These are phyloP conservation scores for Tetracladium maxilliforme DNA, from an alignment of 2,329 filamentous ascomycete genomes.

Conservation along the genomic window DNA sequence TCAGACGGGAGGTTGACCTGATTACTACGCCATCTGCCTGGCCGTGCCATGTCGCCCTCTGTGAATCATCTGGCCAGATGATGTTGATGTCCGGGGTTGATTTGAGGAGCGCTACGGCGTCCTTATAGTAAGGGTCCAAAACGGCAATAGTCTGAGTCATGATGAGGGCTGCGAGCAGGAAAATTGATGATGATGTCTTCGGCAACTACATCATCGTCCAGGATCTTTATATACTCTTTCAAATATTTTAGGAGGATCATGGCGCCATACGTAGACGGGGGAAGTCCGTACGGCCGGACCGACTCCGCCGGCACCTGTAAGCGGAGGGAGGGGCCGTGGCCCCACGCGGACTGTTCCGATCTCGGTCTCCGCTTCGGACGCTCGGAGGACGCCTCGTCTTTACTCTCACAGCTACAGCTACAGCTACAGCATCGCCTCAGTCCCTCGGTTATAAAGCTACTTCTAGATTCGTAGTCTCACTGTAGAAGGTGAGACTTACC, in stretches of 20 bases:
- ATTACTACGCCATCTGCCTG: conserved; percentile 11
- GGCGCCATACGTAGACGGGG: not conserved
- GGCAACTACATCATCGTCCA: not conserved
- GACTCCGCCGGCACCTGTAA: not conserved
- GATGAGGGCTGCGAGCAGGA: no score
- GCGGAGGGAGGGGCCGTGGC: no score
- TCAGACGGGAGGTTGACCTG: conserved; percentile 1
- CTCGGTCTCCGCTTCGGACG: no score
- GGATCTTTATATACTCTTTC: not conserved
- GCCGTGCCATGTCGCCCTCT: conserved; percentile 5
- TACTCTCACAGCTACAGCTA: conserved; percentile 1
- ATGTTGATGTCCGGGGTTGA: conserved; percentile 5
- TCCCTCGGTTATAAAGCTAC: not conserved
- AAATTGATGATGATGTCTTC: not conserved
- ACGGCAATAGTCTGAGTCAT: conserved; percentile 2
- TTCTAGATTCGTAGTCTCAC: not conserved
- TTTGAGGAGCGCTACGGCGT: conserved; percentile 9
- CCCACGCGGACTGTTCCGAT: no score
- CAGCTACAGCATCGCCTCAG: not conserved
- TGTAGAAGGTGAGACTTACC: not conserved
- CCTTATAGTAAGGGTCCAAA: conserved; percentile 13
- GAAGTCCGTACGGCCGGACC: not conserved
- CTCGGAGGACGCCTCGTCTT: no score
- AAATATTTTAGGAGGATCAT: not conserved
- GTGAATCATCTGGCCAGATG: conserved; percentile 9